Base-by-base conservation (phyloP, 257 asterid species). In the Capsicum baccatum region DNA sequence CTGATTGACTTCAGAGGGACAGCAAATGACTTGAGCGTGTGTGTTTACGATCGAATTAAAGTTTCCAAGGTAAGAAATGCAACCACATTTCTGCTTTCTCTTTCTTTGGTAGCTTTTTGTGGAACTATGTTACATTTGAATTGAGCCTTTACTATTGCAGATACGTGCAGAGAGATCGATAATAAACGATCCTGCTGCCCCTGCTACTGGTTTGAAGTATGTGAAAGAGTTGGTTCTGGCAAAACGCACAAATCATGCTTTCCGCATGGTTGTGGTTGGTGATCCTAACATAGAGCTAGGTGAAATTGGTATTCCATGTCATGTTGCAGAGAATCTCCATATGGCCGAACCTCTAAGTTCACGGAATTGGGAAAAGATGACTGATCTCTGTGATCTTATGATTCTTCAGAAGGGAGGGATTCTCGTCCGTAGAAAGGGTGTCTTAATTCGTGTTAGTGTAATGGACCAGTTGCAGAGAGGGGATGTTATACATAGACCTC, bases 261-360 rank as follows among this genome's bases (percentile, higher is more conserved):
- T 97, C 85, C 97, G 99, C n/a, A 88, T 91, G 97, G 99, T 97
- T 9, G 97, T 97, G 16, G 98, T 97, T 35, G 99, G 98, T 6
- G 99, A 97, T 86, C 97, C 99, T 1, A 85, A 84, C 78, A 12
- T 97, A 55, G 90, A 88, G 73, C 91, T 95, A 47, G 88, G 87
- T 50, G 99, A 97, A 90, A 91, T 97, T 85, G 98, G 99, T 13
- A 66, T 97, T 70, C 98, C 98, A 1, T 55, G 88, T 56, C 95
- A 88, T 74, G 84, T 95, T 81, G 98, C 98, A 2, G 92, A 92
- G 83, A 90, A 89, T 63, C 86, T 97, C 60, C 91, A 85, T 35
- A 87, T 97, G 39, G 57, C 92, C 1, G 99, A 95, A 85, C 87
- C 87, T 74, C 73, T 97, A 67, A 91, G 92, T 66, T 50, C 50